phyloP scores from a whole-genome alignment of 176 grass and related monocot species.

The Aegilops umbellulata region DNA sequence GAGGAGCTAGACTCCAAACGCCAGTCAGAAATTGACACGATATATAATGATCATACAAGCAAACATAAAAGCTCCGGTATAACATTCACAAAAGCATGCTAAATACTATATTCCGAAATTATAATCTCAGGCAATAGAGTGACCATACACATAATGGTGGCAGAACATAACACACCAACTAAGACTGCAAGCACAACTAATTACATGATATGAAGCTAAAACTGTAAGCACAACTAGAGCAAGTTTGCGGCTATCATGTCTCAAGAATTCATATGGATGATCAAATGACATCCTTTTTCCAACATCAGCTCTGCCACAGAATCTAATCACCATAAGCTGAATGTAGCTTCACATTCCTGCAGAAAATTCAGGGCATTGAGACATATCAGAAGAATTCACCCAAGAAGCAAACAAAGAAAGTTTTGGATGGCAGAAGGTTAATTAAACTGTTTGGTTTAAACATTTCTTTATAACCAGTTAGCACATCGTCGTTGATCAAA shows the following conservation, averaged over 20 bases:
- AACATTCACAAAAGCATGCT: neutral
- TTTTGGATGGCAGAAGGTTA: neutral
- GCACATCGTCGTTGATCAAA: neutral
- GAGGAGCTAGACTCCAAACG: neutral
- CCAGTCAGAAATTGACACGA: neutral
- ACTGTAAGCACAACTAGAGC: neutral
- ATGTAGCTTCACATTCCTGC: conserved; percentile 17
- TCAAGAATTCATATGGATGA: neutral
- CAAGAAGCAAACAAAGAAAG: neutral
- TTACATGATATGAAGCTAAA: neutral
- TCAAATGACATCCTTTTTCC: conserved; percentile 4
- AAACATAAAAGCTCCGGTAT: neutral
- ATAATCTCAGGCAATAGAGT: neutral
- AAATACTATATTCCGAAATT: neutral
- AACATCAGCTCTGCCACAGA: neutral
- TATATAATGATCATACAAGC: neutral
- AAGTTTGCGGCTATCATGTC: neutral
- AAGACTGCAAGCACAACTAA: neutral
- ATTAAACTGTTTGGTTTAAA: neutral
- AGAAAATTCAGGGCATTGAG: neutral
- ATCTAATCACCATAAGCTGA: neutral
- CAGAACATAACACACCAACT: neutral
- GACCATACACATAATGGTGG: neutral
- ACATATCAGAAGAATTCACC: neutral
- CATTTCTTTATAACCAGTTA: neutral